Evolutionary conservation across 768 basidiomycete genomes (phyloP), one percentile per base, ranked within the genome.

Genomic region (Amylocystis lapponica): DNA sequence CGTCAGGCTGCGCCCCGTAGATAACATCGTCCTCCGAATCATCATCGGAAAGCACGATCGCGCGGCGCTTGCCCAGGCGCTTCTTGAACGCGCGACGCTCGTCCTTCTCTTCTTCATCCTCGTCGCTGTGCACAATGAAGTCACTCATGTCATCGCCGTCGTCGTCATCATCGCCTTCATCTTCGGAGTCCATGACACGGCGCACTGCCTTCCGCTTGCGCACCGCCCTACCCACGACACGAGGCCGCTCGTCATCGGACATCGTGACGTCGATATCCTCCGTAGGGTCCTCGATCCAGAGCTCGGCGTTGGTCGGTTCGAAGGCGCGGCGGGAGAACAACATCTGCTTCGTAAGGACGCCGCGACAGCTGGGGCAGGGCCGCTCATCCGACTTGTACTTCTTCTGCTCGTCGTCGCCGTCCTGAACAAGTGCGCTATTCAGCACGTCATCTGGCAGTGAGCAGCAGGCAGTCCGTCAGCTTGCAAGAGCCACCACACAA

Each of bases 341-440:
- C 41, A 65, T 70, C 11, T 71, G 62, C 9, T 56, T 55, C 25
- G 59, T 67, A 32, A 87, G 68, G 1, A 71, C 57, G 2, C 60
- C 51, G 27, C 84, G 78, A 53, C 86, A 89, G 33, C 71, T 59
- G n/a, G 83, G 83, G 51, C 81, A 81, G 32, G 75, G 69, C 7
- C 75, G 69, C 50, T 78, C 71, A 27, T 74, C 55, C 1, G 55
- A 56, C 30, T 66, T 68, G 51, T 67, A 68, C 19, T 63, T 62
- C 10, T 49, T 50, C 30, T 60, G 50, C 27, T 73, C 70, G 17
- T 67, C 64, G 2, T 53, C 57, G 23, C 60, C 67, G 14, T 65
- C 65, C 4, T 59, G 59, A 4, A 52, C 51, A 22, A 70, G 64
- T 1, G 31, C 45, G 22, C 57, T 54, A 32, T 74, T 65, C 31